phyloP scores from a whole-genome alignment of 2,329 filamentous ascomycete species.

The Aspergillus versicolor region DNA sequence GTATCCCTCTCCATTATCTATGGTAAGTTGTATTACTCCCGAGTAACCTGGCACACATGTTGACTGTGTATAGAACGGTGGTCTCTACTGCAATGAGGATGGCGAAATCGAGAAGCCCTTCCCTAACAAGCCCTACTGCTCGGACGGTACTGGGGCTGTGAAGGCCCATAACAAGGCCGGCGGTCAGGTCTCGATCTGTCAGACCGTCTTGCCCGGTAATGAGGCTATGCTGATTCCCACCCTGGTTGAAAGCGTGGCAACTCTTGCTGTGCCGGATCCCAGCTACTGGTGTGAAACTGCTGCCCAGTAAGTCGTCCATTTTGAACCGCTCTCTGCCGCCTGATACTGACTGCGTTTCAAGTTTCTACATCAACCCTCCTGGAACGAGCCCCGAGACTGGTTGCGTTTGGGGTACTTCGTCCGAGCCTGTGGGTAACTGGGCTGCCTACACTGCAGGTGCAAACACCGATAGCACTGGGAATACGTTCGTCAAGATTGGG shows the following conservation, averaged over 20 bases:
- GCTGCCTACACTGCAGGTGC: constrained; percentile 72
- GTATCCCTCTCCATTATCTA: constrained; percentile 69
- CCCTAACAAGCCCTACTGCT: constrained; percentile 65
- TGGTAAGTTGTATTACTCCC: constrained; percentile 53
- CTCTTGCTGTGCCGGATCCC: constrained; percentile 67
- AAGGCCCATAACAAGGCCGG: constrained; percentile 65
- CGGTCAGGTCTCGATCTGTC: constrained; percentile 67
- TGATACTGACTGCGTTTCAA: constrained; percentile 32
- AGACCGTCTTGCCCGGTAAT: constrained; percentile 75
- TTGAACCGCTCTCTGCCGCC: not conserved
- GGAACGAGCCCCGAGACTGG: constrained; percentile 60
- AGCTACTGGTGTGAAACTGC: constrained; percentile 71
- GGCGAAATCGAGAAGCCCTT: constrained; percentile 71
- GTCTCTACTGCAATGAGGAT: constrained; percentile 67
- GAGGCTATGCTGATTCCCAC: constrained; percentile 82
- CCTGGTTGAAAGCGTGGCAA: constrained; percentile 56
- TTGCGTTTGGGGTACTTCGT: constrained; percentile 69
- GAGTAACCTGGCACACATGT: not conserved
- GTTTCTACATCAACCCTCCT: constrained; percentile 76
- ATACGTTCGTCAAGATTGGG: constrained; percentile 72
- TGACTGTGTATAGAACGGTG: constrained; percentile 61
- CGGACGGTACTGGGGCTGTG: constrained; percentile 65
- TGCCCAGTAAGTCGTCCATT: constrained; percentile 62
- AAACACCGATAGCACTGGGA: constrained; percentile 64
- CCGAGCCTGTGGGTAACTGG: constrained; percentile 71